Evolutionary conservation across 495 filamentous ascomycete genomes (phyloP).

Genomic region (Penicillium salamii): DNA sequence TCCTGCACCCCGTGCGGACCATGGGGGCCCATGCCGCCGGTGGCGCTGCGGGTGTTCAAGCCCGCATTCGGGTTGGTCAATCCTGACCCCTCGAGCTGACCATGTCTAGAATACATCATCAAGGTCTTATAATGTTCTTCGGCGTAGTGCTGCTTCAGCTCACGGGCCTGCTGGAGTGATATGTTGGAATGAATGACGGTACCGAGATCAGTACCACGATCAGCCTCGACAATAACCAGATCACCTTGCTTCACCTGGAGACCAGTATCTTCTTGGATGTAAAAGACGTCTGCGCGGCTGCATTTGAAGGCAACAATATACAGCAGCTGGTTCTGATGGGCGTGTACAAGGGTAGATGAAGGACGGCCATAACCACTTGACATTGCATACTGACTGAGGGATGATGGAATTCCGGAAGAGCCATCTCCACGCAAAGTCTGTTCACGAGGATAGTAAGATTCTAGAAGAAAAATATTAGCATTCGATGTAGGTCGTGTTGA

Average conservation of each 20-base stretch:
- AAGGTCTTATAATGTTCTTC: slow-evolving; percentile 95
- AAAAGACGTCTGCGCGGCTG: slow-evolving; percentile 90
- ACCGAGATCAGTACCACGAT: slow-evolving; percentile 91
- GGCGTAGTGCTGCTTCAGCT: slow-evolving; percentile 81
- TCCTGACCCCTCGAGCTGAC: slow-evolving; percentile 59
- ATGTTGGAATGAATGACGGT: slow-evolving; percentile 86
- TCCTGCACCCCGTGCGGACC: slow-evolving; percentile 72
- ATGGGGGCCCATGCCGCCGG: slow-evolving; percentile 71
- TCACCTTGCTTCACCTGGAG: slow-evolving; percentile 87
- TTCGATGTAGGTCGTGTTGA: not conserved
- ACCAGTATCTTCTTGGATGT: slow-evolving; percentile 91
- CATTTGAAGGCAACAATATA: slow-evolving; percentile 97
- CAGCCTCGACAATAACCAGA: slow-evolving; percentile 94
- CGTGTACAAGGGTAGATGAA: slow-evolving; percentile 62
- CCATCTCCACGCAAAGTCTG: slow-evolving; percentile 40
- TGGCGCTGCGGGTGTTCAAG: slow-evolving; percentile 56
- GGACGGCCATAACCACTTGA: slow-evolving; percentile 48
- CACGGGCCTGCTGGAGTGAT: slow-evolving; percentile 77
- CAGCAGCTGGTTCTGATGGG: slow-evolving; percentile 76
- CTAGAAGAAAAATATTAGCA: slow-evolving; percentile 33
- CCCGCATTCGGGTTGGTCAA: slow-evolving; percentile 44
- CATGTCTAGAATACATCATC: slow-evolving; percentile 87
- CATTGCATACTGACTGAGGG: slow-evolving; percentile 55
- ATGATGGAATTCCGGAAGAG: slow-evolving; percentile 35
- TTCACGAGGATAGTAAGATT: slow-evolving; percentile 48